Conservation (phyloP, 2,329 filamentous ascomycete genomes). For the Colletotrichum ledebouriae region DNA sequence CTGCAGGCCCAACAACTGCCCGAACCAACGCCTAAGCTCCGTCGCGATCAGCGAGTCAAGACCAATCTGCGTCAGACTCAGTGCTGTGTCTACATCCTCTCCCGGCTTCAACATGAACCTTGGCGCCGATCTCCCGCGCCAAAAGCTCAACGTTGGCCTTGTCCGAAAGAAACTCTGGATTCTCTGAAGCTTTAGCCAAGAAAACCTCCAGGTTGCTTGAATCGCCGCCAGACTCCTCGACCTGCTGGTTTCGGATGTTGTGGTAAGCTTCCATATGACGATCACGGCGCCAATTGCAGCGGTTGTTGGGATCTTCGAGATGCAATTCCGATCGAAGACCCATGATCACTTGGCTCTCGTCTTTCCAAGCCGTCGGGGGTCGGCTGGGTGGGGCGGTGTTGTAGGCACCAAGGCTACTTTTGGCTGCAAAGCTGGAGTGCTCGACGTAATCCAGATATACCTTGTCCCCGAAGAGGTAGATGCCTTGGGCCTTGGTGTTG, state of each 20-base stretch:
- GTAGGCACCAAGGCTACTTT: no score
- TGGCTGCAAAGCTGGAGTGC: no score
- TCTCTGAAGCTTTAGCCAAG: not conserved
- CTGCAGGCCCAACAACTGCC: constrained; percentile 9
- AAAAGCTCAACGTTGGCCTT: constrained; percentile 18
- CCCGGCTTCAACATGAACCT: constrained; percentile 31
- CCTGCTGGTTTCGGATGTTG: constrained; percentile 19
- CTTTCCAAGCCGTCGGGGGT: not conserved
- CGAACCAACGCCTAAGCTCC: constrained; percentile 18
- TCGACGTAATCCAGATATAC: no score
- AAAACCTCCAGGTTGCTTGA: no score
- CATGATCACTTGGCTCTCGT: constrained; percentile 19
- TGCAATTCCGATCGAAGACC: constrained; percentile 23
- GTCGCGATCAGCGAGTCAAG: constrained; percentile 27
- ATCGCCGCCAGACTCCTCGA: no score
- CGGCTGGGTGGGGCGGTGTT: constrained; percentile 46
- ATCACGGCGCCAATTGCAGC: constrained; percentile 21
- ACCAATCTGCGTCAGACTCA: constrained; percentile 18
- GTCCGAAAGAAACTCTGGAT: constrained; percentile 1
- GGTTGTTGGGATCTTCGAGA: constrained; percentile 31
- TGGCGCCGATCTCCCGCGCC: constrained; percentile 40
- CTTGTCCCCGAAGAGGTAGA: no score
- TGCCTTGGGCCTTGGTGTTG: no score
- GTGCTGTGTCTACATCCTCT: constrained; percentile 6
- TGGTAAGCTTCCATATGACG: constrained; percentile 24